Evolutionary conservation across 306 rosid species (phyloP).

Genomic region (Quercus agrifolia): DNA sequence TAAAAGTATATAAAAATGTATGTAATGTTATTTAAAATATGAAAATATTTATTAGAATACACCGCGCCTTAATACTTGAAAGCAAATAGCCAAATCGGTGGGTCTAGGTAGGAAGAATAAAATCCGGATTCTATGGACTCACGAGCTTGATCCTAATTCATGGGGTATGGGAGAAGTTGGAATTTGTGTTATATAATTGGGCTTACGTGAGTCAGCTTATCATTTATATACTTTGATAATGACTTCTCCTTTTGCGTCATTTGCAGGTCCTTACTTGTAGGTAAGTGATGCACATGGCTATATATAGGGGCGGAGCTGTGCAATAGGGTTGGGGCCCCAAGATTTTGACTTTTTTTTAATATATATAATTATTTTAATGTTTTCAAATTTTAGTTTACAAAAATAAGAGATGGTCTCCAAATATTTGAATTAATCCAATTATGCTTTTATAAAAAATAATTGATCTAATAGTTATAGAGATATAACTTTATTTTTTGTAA

Average conservation of each 20-base stretch:
- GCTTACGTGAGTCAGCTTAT: conserved; percentile 18
- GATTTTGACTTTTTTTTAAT: too few species aligned
- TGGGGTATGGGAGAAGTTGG: neutral
- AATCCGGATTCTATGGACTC: conserved; percentile 18
- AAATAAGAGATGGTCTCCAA: fast-evolving
- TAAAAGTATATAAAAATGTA: too few species aligned
- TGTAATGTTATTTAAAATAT: too few species aligned
- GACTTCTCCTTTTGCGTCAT: conserved; percentile 12
- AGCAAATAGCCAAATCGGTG: neutral
- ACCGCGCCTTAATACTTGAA: neutral
- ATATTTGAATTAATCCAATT: too few species aligned
- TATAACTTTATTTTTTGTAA: too few species aligned
- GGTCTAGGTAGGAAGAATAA: neutral
- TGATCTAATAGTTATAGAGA: too few species aligned
- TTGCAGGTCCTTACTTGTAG: conserved; percentile 7
- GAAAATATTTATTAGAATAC: too few species aligned
- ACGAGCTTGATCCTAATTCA: neutral
- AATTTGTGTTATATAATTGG: neutral
- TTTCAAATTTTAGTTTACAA: too few species aligned
- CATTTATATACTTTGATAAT: conserved; percentile 11
- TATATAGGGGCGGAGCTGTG: neutral
- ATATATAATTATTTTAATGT: too few species aligned
- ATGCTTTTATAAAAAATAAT: too few species aligned
- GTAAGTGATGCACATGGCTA: conserved; percentile 9
- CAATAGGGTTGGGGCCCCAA: too few species aligned